A percentile compares a stretch with the other conserved stretches of the same genome.
phyloP scores from a whole-genome alignment of 495 filamentous ascomycete genomes.

The Aspergillus ellipticus region DNA sequence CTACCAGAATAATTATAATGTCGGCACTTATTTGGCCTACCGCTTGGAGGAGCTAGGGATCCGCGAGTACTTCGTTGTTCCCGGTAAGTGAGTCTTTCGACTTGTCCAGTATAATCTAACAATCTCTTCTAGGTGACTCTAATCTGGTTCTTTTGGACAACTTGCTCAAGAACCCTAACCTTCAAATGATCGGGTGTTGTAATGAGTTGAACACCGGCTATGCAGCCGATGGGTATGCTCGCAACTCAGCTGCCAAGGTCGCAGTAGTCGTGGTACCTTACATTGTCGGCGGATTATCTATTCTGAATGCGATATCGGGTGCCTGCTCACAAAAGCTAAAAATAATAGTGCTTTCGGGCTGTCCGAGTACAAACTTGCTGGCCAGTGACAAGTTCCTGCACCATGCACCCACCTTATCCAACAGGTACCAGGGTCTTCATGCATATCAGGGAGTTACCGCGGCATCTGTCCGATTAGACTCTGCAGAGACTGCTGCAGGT shows the following conservation, averaged over 20 bases:
- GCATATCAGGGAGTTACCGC: constrained; percentile 7
- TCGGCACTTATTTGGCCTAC: constrained; percentile 4
- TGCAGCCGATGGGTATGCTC: constrained; percentile 73
- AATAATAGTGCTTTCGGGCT: constrained; percentile 72
- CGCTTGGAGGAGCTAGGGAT: constrained; percentile 11
- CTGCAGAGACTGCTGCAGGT: not conserved
- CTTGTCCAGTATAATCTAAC: not conserved
- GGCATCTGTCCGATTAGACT: not conserved
- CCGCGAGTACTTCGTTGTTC: constrained; percentile 10
- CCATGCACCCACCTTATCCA: not conserved
- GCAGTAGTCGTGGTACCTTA: constrained; percentile 69
- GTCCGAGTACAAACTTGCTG: constrained; percentile 4
- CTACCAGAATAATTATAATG: not conserved
- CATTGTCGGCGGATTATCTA: constrained; percentile 70
- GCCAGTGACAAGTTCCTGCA: not conserved
- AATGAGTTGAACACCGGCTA: constrained; percentile 79
- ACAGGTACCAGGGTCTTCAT: constrained; percentile 8
- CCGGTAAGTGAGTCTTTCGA: constrained; percentile 1
- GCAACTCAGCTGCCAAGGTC: constrained; percentile 55
- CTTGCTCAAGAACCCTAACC: constrained; percentile 45
- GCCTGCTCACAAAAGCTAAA: constrained; percentile 68
- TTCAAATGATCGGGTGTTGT: constrained; percentile 69
- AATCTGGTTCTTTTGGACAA: constrained; percentile 66
- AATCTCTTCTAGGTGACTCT: constrained; percentile 57
- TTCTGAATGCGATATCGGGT: constrained; percentile 65